phyloP scores from a whole-genome alignment of 345 rosid genomes.

The Gossypium stocksii region DNA sequence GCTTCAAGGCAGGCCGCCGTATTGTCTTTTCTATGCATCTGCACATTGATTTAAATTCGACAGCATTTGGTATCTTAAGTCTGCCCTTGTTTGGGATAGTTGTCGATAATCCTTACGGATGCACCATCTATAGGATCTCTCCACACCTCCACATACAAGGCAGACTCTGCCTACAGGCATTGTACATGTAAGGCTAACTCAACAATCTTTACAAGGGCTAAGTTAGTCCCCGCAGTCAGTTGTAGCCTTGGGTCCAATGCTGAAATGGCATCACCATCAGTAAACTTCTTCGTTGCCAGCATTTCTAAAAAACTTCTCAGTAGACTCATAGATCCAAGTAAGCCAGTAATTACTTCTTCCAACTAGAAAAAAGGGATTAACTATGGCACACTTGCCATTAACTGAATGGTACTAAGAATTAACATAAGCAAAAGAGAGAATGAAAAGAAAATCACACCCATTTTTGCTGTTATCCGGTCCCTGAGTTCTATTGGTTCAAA shows the following conservation, averaged over 20 bases:
- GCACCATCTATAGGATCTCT: constrained; percentile 64
- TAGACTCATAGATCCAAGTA: background rate
- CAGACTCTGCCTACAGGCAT: constrained; percentile 60
- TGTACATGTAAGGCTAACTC: constrained; percentile 53
- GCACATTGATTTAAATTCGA: background rate
- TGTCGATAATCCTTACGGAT: constrained; percentile 81
- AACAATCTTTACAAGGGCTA: constrained; percentile 62
- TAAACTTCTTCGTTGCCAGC: constrained; percentile 75
- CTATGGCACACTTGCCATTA: background rate
- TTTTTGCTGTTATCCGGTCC: constrained; percentile 65
- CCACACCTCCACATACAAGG: constrained; percentile 79
- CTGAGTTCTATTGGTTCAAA: constrained; percentile 66
- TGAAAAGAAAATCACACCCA: constrained; percentile 48
- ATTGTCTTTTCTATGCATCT: background rate
- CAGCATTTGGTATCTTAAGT: background rate
- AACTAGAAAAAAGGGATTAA: background rate
- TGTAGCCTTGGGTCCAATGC: constrained; percentile 68
- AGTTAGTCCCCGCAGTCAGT: constrained; percentile 36
- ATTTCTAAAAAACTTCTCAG: constrained; percentile 10
- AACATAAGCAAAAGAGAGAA: background rate
- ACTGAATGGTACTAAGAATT: background rate
- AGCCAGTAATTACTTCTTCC: no score
- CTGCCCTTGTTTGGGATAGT: constrained; percentile 25
- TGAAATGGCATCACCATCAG: constrained; percentile 51
- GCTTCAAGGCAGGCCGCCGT: background rate